These are phyloP conservation scores for Trifolium dubium DNA, from an alignment of 306 rosid genomes.

Conservation along the genomic window DNA sequence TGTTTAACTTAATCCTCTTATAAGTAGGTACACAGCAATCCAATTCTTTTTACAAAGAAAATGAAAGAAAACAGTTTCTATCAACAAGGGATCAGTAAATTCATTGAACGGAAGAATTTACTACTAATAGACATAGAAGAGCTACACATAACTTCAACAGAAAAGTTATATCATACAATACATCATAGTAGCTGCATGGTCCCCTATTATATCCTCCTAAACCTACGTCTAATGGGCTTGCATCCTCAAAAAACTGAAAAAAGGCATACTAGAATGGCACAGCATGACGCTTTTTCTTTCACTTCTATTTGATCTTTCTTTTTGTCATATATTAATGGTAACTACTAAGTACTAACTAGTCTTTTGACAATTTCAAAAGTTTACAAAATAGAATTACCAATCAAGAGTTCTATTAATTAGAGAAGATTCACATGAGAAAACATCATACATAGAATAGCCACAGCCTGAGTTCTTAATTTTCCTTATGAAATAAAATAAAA, in stretches of 20 bases:
- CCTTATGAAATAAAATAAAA: conserved; percentile 39
- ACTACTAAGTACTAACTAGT: background rate
- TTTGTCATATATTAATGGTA: conserved; percentile 1
- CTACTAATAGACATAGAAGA: background rate
- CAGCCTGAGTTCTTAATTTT: conserved; percentile 25
- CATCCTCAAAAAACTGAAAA: conserved; percentile 26
- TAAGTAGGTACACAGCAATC: conserved; percentile 9
- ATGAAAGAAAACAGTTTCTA: conserved; percentile 31
- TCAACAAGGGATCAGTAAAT: conserved; percentile 2
- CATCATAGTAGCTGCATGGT: background rate
- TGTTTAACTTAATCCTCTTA: conserved; percentile 19
- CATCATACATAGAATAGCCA: conserved; percentile 23
- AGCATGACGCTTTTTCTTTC: conserved; percentile 19
- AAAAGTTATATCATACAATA: background rate
- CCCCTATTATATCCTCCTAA: background rate
- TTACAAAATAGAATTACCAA: conserved; percentile 15
- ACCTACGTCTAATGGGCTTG: background rate
- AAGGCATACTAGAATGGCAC: conserved; percentile 5
- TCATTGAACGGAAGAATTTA: background rate
- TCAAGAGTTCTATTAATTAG: conserved; percentile 2
- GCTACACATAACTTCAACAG: background rate
- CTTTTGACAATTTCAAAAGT: background rate
- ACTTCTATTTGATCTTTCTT: conserved; percentile 9
- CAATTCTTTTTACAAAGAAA: conserved; percentile 24
- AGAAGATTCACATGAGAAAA: conserved; percentile 17